A percentile compares a stretch with the other conserved stretches of the same genome.
Conservation (phyloP, 2,329 filamentous ascomycete genomes). For the Pseudocercospora crystallina region DNA sequence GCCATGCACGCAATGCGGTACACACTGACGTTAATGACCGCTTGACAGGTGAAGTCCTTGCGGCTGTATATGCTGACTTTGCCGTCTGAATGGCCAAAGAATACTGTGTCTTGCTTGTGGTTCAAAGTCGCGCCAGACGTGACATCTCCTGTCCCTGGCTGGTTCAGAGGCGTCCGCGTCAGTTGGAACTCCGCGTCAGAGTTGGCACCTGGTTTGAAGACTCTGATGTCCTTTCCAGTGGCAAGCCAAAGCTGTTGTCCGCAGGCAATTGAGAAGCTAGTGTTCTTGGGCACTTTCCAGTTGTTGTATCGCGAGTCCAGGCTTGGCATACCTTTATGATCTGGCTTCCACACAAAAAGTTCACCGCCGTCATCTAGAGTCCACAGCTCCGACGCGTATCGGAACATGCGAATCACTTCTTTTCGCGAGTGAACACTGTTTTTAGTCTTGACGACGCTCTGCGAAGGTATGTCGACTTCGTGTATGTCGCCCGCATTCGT, state of each 20-base stretch:
- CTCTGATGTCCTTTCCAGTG: conserved; percentile 78
- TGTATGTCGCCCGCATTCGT: conserved; percentile 84
- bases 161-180: conserved; percentile 66
- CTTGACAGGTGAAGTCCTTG: conserved; percentile 72
- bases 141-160: conserved; percentile 78
- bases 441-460: conserved; percentile 68
- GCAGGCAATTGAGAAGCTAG: conserved; percentile 86
- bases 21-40: conserved; percentile 78
- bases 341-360: conserved; percentile 82
- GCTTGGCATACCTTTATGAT: conserved; percentile 69
- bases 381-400: conserved; percentile 89
- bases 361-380: conserved; percentile 87
- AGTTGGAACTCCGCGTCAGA: conserved; percentile 73
- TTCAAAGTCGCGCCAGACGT: conserved; percentile 77
- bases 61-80: conserved; percentile 92
- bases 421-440: conserved; percentile 71
- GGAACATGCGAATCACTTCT: conserved; percentile 80
- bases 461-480: conserved; percentile 78
- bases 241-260: conserved; percentile 85
- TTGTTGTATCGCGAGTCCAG: conserved; percentile 72
- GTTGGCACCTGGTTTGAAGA: conserved; percentile 73
- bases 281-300: conserved; percentile 75
- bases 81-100: conserved; percentile 88
- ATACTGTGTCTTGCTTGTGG: conserved; percentile 74
- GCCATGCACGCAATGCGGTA: conserved; percentile 92